Evolutionary conservation across 2,329 filamentous ascomycete genomes (phyloP), one percentile per base, ranked within the genome.

Genomic region (Aspergillus floridensis): DNA sequence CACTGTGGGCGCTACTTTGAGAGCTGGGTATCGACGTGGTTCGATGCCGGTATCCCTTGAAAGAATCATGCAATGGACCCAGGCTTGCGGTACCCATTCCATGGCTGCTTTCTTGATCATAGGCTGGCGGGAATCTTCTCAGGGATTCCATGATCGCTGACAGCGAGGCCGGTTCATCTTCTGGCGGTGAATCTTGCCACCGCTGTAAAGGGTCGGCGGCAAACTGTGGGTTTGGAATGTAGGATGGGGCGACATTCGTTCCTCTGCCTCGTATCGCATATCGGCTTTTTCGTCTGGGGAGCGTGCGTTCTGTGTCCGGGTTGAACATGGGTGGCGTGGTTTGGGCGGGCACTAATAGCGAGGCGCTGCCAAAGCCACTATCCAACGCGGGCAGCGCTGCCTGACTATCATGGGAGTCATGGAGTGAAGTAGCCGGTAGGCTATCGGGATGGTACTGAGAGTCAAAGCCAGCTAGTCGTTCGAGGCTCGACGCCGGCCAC

Each of bases 251-350:
- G n/a, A 21, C 31, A 2, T 53, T 6, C 31, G 41, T 22, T 44
- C 24, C 21, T n/a, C 24, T 50, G 12, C 11, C 31, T 10, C 64
- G 24, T 10, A 24, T 24, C 6, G 59, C 55, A 24, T 66, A 64
- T 12, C 57, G 57, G 47, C 64, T 66, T 54, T 54, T 61, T 24
- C 62, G 57, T 31, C 63, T 58, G 1, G 63, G 63, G 11, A 65
- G 63, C 14, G 14, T 16, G 16, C 38, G 38, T 44, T 16, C n/a
- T 44, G 38, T 16, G 6, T 44, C 3, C 16, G 3, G 6, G 38
- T 19, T 44, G 16, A 44, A 19, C 38, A 19, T 16, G n/a, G 38
- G 6, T 8, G 38, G 16, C 6, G 38, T 44, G 38, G 16, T 44
- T 3, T 44, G 4, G 38, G 16, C 6, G 38, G 38, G 38, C n/a